A percentile compares a stretch with the other conserved stretches of the same genome.
Conservation (phyloP, 1,284 basidiomycete species). For the Apiotrichum siamense region DNA sequence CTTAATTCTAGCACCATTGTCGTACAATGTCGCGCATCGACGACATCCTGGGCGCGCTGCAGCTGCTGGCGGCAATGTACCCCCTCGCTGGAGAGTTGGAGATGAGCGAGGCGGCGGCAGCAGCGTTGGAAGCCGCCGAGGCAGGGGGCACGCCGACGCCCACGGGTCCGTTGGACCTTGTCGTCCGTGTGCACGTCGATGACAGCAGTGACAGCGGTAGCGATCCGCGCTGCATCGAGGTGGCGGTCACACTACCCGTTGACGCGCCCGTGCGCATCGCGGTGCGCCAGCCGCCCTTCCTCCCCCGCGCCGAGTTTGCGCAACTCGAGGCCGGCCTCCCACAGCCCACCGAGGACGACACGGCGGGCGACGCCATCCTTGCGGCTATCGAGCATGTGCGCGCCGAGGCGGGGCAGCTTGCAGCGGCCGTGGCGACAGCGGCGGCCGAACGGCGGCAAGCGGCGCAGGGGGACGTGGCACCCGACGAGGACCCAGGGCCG, state of each 20-base stretch:
- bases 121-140: conserved; percentile 4
- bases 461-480: background rate
- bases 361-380: conserved; percentile 28
- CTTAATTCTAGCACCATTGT: no score
- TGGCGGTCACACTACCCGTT: conserved; percentile 3
- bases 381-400: conserved; percentile 23
- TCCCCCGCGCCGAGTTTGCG: conserved; percentile 16
- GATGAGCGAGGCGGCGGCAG: conserved; percentile 15
- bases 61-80: conserved; percentile 41
- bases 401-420: background rate
- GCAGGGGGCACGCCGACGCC: background rate
- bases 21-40: background rate
- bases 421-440: background rate
- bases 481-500: conserved; percentile 6
- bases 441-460: background rate
- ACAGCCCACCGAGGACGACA: background rate
- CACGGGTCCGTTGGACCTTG: background rate
- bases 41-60: conserved; percentile 22
- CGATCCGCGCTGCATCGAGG: conserved; percentile 1
- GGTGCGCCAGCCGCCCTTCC: conserved; percentile 25
- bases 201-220: conserved; percentile 2
- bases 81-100: conserved; percentile 32
- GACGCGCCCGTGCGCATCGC: conserved; percentile 1
- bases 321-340: conserved; percentile 11
- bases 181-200: conserved; percentile 9